Evolutionary conservation across 2,329 filamentous ascomycete species (phyloP).

Genomic region (Xylaria sp.): DNA sequence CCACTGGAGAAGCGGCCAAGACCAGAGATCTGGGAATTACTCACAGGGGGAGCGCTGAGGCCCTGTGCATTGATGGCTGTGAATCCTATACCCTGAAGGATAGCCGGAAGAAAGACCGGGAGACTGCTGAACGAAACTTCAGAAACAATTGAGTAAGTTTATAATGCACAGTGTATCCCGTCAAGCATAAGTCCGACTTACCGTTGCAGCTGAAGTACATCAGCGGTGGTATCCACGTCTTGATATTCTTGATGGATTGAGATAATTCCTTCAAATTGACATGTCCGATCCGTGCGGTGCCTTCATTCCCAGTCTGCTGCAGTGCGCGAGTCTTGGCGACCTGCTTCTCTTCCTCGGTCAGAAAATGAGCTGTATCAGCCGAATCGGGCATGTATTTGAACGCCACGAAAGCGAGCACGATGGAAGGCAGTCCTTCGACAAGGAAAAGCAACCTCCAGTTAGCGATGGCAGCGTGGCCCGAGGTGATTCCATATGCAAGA

Average conservation of each 20-base stretch:
- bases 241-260: constrained; percentile 59
- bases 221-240: constrained; percentile 61
- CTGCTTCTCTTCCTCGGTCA: constrained; percentile 67
- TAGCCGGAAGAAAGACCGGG: constrained; percentile 72
- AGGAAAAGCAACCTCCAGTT: constrained; percentile 52
- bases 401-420: constrained; percentile 48
- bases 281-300: constrained; percentile 59
- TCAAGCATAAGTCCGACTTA: constrained; percentile 36
- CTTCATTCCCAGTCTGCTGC: constrained; percentile 62
- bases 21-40: neutral
- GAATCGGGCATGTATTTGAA: constrained; percentile 56
- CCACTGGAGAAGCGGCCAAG: neutral
- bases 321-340: constrained; percentile 66
- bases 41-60: constrained; percentile 71
- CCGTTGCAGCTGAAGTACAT: constrained; percentile 57
- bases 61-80: constrained; percentile 74
- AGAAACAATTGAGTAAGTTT: constrained; percentile 47
- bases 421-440: constrained; percentile 52
- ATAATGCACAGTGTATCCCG: constrained; percentile 66
- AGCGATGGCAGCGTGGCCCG: constrained; percentile 65
- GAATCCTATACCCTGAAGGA: constrained; percentile 75
- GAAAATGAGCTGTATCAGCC: constrained; percentile 62
- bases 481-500: constrained; percentile 75
- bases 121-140: constrained; percentile 74
- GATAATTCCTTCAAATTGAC: constrained; percentile 60